Evolutionary conservation across 441 rosid genomes (phyloP).

Genomic region (Iberis amara): DNA sequence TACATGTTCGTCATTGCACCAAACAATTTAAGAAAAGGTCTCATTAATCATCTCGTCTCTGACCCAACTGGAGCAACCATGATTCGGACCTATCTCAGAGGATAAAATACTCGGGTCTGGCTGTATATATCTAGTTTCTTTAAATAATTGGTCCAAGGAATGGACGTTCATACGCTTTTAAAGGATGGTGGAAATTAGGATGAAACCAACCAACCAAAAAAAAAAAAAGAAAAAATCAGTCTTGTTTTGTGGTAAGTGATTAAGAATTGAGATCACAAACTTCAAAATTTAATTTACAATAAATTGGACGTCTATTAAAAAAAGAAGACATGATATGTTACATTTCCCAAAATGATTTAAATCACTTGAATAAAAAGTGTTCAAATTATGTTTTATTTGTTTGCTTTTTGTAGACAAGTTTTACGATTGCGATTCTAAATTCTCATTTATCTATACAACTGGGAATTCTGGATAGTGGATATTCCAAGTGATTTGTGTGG

Average conservation of each 20-base stretch:
- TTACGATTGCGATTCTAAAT: too few species aligned
- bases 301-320: too few species aligned
- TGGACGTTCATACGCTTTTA: constrained; percentile 12
- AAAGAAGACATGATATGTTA: too few species aligned
- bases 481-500: constrained; percentile 25
- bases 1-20: constrained; percentile 85
- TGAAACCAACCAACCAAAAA: neutral
- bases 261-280: neutral
- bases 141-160: too few species aligned
- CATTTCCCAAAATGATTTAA: too few species aligned
- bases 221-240: neutral
- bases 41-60: constrained; percentile 72
- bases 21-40: constrained; percentile 64
- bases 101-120: constrained; percentile 5
- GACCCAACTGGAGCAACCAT: constrained; percentile 90
- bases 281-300: too few species aligned
- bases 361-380: too few species aligned
- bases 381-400: too few species aligned
- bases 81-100: constrained; percentile 71
- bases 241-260: constrained; percentile 15
- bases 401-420: too few species aligned
- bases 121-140: too few species aligned
- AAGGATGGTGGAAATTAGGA: constrained; percentile 6
- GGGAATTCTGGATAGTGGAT: constrained; percentile 18
- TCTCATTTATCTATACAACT: neutral